Percentiles rank a stretch among this genome's conserved stretches.
phyloP scores from a whole-genome alignment of 495 filamentous ascomycete species.

The Neurospora hispaniola region DNA sequence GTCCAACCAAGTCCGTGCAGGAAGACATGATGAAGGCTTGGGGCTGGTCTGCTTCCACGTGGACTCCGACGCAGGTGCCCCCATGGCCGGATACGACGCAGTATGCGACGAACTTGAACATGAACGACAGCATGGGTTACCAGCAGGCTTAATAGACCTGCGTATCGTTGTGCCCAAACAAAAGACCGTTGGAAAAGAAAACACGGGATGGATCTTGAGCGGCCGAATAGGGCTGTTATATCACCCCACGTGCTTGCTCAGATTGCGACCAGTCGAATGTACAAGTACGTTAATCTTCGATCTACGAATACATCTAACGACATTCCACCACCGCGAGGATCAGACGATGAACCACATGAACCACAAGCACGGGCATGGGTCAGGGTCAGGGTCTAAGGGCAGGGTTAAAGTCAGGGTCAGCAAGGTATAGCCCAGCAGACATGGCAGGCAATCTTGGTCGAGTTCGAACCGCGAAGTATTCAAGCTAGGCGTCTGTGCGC shows the following conservation, averaged over 20 bases:
- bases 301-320: not conserved
- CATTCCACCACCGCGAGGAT: not conserved
- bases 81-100: conserved; percentile 5
- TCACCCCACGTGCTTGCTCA: not conserved
- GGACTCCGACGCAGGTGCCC: not conserved
- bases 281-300: not conserved
- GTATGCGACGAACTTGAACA: not conserved
- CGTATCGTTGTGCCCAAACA: not conserved
- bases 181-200: not conserved
- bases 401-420: not conserved
- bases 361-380: not conserved
- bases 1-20: conserved; percentile 33
- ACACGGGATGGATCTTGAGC: not conserved
- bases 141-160: not conserved
- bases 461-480: not conserved
- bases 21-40: conserved; percentile 29
- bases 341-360: not conserved
- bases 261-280: not conserved
- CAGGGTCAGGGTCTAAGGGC: not conserved
- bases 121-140: not conserved
- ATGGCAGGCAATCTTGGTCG: not conserved
- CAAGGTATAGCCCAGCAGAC: not conserved
- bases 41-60: conserved; percentile 21
- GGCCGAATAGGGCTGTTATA: not conserved
- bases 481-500: not conserved